Conservation (phyloP, 805 yeast species). For the Candida incommunis region DNA sequence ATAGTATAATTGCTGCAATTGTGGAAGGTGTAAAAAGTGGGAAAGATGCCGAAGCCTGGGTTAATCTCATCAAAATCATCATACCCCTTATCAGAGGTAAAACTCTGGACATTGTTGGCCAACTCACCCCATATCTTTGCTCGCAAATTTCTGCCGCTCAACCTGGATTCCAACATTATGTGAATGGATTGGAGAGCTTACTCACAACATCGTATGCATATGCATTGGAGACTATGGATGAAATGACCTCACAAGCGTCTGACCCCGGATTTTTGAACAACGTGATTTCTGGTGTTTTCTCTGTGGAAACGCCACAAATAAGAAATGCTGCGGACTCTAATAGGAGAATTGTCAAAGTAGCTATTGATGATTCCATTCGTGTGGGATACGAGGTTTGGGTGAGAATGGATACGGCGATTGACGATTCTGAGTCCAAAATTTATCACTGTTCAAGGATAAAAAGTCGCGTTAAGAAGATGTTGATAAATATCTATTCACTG, state of each 20-base stretch:
- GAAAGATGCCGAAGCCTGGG: background rate
- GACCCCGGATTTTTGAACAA: conserved; percentile 39
- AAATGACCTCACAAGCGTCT: conserved; percentile 3
- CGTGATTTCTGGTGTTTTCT: conserved; percentile 63
- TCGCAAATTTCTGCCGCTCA: background rate
- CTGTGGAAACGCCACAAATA: conserved; percentile 46
- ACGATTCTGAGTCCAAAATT: conserved; percentile 23
- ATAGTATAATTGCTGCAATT: background rate
- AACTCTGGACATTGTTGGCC: conserved; percentile 6
- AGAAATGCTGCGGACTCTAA: conserved; percentile 37
- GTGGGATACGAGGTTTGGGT: conserved; percentile 55
- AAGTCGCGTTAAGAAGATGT: conserved; percentile 48
- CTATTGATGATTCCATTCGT: conserved; percentile 46
- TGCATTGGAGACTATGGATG: conserved; percentile 10
- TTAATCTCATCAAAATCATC: background rate
- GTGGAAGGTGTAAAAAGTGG: background rate
- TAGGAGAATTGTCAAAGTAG: conserved; percentile 40
- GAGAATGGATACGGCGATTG: conserved; percentile 37
- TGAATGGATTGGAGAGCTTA: conserved; percentile 51
- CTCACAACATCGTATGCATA: conserved; percentile 43
- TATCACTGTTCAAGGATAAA: conserved; percentile 48
- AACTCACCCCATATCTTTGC: background rate
- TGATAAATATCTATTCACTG: conserved; percentile 48
- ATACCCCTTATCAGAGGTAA: conserved; percentile 4
- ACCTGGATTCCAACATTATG: background rate